phyloP scores from a whole-genome alignment of 495 filamentous ascomycete genomes.

The Geoglossum glabrum region DNA sequence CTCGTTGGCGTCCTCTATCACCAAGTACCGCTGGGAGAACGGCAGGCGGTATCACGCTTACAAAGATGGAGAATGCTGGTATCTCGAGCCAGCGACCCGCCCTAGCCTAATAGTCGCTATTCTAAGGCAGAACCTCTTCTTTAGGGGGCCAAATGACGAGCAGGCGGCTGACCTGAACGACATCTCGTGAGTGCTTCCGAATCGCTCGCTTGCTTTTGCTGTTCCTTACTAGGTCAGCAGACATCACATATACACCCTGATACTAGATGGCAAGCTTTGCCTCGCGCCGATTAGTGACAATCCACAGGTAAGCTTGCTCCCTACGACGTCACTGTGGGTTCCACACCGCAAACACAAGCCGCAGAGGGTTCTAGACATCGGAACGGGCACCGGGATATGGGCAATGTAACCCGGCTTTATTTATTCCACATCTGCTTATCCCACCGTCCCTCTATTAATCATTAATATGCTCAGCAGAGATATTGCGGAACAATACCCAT shows the following conservation, averaged over 20 bases:
- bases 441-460: too few species aligned
- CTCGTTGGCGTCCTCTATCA: not conserved
- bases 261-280: not conserved
- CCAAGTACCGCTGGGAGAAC: not conserved
- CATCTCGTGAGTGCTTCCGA: not conserved
- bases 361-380: slow-evolving; percentile 15
- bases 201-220: not conserved
- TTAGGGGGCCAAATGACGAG: too few species aligned
- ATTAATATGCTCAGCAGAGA: too few species aligned
- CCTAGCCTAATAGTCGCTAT: too few species aligned
- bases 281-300: not conserved
- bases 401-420: slow-evolving; percentile 6
- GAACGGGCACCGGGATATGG: slow-evolving; percentile 19
- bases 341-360: slow-evolving; percentile 15
- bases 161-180: not conserved
- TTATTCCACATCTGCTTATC: too few species aligned
- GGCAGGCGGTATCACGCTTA: not conserved
- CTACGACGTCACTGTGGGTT: too few species aligned
- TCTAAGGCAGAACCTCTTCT: too few species aligned
- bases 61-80: not conserved
- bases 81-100: not conserved
- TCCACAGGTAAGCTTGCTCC: too few species aligned
- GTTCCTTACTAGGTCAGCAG: too few species aligned
- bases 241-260: not conserved
- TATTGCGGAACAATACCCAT: not conserved